Evolutionary conservation across 2,329 filamentous ascomycete genomes (phyloP), one percentile per base, ranked within the genome.

Genomic region (Ophiostoma ulmi): DNA sequence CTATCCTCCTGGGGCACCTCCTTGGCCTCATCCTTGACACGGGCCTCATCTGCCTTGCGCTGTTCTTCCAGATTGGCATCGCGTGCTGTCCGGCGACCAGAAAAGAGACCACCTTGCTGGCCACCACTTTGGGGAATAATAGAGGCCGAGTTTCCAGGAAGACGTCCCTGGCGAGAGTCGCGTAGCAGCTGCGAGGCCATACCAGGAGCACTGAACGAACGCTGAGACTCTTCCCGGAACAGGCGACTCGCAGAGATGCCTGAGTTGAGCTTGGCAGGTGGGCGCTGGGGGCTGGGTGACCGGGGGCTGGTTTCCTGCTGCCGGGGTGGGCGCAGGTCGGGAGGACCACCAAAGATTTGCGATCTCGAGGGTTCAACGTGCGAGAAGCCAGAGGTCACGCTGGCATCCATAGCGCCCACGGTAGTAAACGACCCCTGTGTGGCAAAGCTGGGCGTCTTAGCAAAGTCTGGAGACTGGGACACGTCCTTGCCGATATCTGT

Each of bases 1-100:
- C 91, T 90, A 73, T 92, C 90, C 68, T 92, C 87, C 70, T 91
- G 88, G 31, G 87, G 81, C 2, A 91, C 86, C 0, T 83, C 85
- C 74, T 87, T 85, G 72, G 85, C 85, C 74, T 81, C 84, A 41
- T 84, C 85, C 74, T 81, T 84, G 52, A 84, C 85, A 72, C 85
- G 85, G 73, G 81, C 84, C 64, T 84, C 85, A 74, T 83, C 85
- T 3, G 83, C 78, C 75, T 82, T 84, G 68, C 82, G 82, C 74
- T 86, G 84, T 73, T 85, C 83, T 63, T 81, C 79, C 70, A 85
- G 77, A 69, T 84, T 84, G 7, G 80, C 78, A 68, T 86, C 85
- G 73, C 83, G 81, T 80, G 79, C 73, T 79, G 81, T 63, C 78
- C 80, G 26, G 78, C 77, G 66, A 13, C 48, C 61, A 6, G 58